A percentile compares a stretch with the other conserved stretches of the same genome.
phyloP scores from a whole-genome alignment of 1,284 basidiomycete genomes.

The Ceratobasidium sp. region DNA sequence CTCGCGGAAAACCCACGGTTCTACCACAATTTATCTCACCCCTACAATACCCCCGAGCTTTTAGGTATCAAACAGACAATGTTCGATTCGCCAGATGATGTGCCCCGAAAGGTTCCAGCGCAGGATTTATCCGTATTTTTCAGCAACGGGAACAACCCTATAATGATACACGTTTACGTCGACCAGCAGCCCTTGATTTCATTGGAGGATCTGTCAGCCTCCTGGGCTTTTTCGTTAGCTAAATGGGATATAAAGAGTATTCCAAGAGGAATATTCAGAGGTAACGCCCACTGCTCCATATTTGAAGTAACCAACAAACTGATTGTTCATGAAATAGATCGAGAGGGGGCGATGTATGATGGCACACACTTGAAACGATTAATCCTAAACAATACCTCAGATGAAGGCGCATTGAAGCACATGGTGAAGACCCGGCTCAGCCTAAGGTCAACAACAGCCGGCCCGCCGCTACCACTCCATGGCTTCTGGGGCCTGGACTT shows the following conservation, averaged over 20 bases:
- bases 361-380: background rate
- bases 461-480: background rate
- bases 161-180: background rate
- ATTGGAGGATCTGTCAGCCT: background rate
- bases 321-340: background rate
- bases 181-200: background rate
- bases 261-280: slow-evolving; percentile 6
- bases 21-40: background rate
- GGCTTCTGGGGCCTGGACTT: background rate
- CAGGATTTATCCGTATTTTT: background rate
- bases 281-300: background rate
- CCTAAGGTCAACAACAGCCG: background rate
- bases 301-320: background rate
- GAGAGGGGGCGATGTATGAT: background rate
- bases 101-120: background rate
- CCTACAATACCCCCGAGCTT: background rate
- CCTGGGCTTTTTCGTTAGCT: background rate
- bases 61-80: background rate
- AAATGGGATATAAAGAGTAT: background rate
- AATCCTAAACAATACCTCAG: background rate
- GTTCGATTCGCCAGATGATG: background rate
- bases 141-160: background rate
- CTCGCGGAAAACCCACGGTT: slow-evolving; percentile 4
- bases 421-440: background rate
- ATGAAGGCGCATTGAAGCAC: background rate